A percentile compares a stretch with the other conserved stretches of the same genome.
Conservation (phyloP, 371 early-diverging fungal species). For the Umbelopsis sp. region DNA sequence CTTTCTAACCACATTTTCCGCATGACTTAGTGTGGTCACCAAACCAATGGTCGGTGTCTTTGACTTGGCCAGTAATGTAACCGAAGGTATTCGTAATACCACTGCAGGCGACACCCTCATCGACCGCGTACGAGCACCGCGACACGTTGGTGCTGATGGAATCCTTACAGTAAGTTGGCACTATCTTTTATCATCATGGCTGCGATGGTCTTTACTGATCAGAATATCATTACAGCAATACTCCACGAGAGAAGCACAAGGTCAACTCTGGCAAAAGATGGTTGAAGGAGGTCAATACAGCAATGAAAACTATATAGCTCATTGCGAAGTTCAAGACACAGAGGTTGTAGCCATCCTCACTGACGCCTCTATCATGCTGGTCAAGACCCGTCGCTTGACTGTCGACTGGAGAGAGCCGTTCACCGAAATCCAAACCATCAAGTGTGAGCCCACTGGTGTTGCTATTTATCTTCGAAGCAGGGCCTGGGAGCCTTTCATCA, state of each 20-base stretch:
- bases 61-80: conserved; percentile 83
- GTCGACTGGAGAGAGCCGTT: conserved; percentile 76
- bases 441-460: conserved; percentile 53
- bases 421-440: conserved; percentile 53
- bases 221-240: conserved; percentile 57
- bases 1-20: no score
- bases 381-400: conserved; percentile 60
- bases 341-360: conserved; percentile 79
- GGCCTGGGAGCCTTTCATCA: conserved; percentile 62
- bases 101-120: conserved; percentile 20
- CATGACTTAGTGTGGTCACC: conserved; percentile 64
- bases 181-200: no score
- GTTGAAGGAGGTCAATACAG: conserved; percentile 81
- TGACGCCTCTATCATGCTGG: conserved; percentile 67
- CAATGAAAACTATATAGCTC: conserved; percentile 88
- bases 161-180: conserved; percentile 52
- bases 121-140: conserved; percentile 80
- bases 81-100: conserved; percentile 92
- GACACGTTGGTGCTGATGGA: conserved; percentile 82
- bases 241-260: conserved; percentile 82
- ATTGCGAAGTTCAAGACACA: conserved; percentile 72
- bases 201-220: no score
- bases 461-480: conserved; percentile 46
- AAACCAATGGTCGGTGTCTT: conserved; percentile 90
- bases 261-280: conserved; percentile 89